Percentiles rank a stretch among this genome's conserved stretches.
Evolutionary conservation across 176 grass and related monocot genomes (phyloP).

Genomic region (Avena insularis): DNA sequence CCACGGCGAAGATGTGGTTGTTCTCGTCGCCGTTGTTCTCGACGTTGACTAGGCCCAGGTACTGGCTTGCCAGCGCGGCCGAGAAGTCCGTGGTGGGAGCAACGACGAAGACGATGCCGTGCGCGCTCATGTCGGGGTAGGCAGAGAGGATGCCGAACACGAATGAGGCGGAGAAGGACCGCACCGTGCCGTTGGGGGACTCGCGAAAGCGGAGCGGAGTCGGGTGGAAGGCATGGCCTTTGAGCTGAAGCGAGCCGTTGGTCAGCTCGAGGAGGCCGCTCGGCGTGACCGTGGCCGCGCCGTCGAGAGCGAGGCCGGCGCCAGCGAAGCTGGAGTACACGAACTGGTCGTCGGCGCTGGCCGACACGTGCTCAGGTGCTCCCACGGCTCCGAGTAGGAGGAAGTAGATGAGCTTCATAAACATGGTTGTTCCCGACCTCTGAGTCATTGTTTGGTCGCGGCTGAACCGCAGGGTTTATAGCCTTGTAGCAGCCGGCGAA

Average conservation of each 20-base stretch:
- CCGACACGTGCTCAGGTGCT: neutral
- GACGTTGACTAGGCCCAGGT: slow-evolving; percentile 19
- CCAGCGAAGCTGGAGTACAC: neutral
- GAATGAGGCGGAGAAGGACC: neutral
- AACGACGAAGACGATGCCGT: neutral
- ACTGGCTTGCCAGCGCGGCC: neutral
- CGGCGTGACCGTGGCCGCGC: too few species aligned
- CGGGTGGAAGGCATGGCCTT: neutral
- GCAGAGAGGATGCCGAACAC: neutral
- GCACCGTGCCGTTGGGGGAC: neutral
- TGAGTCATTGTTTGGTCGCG: too few species aligned
- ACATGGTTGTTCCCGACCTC: neutral
- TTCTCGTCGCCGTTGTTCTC: neutral
- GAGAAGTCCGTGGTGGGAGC: neutral
- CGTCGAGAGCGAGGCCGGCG: neutral
- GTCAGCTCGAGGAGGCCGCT: too few species aligned
- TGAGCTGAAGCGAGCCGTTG: too few species aligned
- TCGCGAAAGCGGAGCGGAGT: neutral
- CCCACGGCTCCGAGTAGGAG: neutral
- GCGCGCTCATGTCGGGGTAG: neutral
- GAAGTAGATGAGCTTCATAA: neutral
- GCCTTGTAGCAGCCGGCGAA: too few species aligned
- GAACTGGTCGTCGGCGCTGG: neutral
- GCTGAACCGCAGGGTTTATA: too few species aligned
- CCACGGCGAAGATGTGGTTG: slow-evolving; percentile 11